Conservation (phyloP, 495 filamentous ascomycete genomes). For the Penicillium daleae region DNA sequence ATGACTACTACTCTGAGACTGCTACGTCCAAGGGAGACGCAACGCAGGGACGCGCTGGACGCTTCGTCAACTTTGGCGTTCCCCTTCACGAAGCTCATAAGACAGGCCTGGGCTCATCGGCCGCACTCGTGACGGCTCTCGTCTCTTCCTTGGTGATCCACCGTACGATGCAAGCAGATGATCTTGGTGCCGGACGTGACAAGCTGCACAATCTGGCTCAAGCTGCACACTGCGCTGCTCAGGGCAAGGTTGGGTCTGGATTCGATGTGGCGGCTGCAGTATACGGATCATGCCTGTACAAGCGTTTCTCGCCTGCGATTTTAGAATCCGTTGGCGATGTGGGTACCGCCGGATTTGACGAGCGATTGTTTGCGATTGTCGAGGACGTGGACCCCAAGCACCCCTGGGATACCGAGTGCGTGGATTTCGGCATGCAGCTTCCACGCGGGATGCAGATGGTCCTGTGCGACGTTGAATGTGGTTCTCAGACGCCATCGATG, state of each 20-base stretch:
- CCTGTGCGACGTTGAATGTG: constrained; percentile 96
- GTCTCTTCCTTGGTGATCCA: constrained; percentile 76
- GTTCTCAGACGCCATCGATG: constrained; percentile 92
- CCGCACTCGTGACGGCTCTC: constrained; percentile 90
- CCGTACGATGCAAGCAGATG: constrained; percentile 70
- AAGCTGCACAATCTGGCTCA: constrained; percentile 91
- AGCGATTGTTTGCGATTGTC: constrained; percentile 65
- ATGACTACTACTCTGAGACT: constrained; percentile 92
- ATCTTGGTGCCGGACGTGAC: constrained; percentile 56
- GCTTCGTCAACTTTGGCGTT: constrained; percentile 79
- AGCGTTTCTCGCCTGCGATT: constrained; percentile 82
- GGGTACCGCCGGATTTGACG: constrained; percentile 65
- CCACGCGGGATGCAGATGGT: constrained; percentile 72
- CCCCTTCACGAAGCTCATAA: constrained; percentile 83
- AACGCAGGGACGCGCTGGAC: constrained; percentile 33
- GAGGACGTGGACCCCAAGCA: constrained; percentile 54
- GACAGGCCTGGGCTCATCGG: constrained; percentile 94
- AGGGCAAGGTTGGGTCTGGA: constrained; percentile 93
- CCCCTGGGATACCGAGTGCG: constrained; percentile 78
- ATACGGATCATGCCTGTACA: constrained; percentile 87
- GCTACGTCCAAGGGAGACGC: constrained; percentile 38
- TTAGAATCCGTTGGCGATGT: constrained; percentile 66
- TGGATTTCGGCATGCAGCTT: constrained; percentile 64
- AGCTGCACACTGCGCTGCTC: constrained; percentile 90
- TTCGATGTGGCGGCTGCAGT: constrained; percentile 96